Conservation (phyloP, 73 alveolate species). For the Stentor roeselii region DNA sequence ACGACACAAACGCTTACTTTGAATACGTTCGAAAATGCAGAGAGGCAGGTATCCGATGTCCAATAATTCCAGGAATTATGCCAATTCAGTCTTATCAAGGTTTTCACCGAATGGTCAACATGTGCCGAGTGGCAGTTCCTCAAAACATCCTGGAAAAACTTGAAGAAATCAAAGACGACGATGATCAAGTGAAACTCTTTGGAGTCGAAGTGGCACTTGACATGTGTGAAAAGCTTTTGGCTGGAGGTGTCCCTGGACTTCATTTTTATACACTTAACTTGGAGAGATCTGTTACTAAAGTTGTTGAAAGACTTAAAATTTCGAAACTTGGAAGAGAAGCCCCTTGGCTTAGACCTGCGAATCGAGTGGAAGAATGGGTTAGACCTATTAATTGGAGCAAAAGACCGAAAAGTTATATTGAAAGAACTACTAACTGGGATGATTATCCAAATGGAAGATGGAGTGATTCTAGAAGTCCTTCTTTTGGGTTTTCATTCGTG, state of each 20-base stretch:
- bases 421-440: conserved; percentile 69
- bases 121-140: conserved; percentile 77
- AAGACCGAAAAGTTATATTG: conserved; percentile 65
- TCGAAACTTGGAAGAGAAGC: conserved; percentile 30
- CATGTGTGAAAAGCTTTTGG: conserved; percentile 58
- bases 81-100: conserved; percentile 59
- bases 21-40: conserved; percentile 59
- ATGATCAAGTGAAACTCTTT: conserved; percentile 58
- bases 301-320: conserved; percentile 38
- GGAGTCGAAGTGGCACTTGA: conserved; percentile 54
- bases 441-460: conserved; percentile 81
- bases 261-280: conserved; percentile 81
- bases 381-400: conserved; percentile 77
- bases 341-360: conserved; percentile 51
- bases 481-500: conserved; percentile 42
- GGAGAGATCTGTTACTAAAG: conserved; percentile 62
- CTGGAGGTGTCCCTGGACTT: conserved; percentile 60
- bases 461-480: conserved; percentile 71
- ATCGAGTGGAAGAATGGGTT: conserved; percentile 46
- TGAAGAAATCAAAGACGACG: conserved; percentile 65
- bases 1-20: conserved; percentile 62
- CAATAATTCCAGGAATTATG: conserved; percentile 83
- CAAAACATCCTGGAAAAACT: conserved; percentile 51
- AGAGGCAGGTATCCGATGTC: conserved; percentile 57
- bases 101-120: conserved; percentile 33